Evolutionary conservation across 2,329 filamentous ascomycete species (phyloP), one percentile per base, ranked within the genome.

Genomic region (Sporothrix brunneoviolacea): DNA sequence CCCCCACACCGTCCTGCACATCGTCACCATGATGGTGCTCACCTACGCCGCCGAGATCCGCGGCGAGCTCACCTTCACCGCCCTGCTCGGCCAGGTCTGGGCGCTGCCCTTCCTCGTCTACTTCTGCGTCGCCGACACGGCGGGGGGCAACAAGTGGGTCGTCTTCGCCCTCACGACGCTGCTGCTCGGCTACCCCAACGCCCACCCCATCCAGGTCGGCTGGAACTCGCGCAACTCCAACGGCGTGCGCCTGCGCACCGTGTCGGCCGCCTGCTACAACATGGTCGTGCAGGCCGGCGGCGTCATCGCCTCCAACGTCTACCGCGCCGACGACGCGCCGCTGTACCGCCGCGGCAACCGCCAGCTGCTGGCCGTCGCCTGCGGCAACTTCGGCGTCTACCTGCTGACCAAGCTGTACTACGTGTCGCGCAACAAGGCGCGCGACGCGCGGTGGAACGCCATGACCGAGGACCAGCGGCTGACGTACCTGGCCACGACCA

Each of bases 201-300:
- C 69, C 2, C 72, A 77, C 51, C 68, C 73, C 0, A 72, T 76
- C 33, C 70, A 74, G 35, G 72, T 74, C 4, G 69, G 61, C 19
- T 75, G 72, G 70, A 70, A 69, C 55, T 72, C 69, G 2, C 68
- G 77, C 44, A 86, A 85, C 59, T 76, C 79, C 3, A 80, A 82
- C 55, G 71, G 75, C 1, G 79, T 86, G 9, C 71, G 81, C 10
- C 79, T 77, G 6, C 69, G 82, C 7, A 79, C 82, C 2, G 79
- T 86, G 2, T 78, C 79, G 0, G 76, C 79, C 0, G 81, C 79
- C 0, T 65, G 80, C n/a, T 84, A 84, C 63, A 84, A 84, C 59
- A 75, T 76, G 70, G 70, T 65, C 24, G 67, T 71, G 2, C 72
- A 75, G 56, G 64, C 67, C 0, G 64, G 66, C n/a, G 64, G 62